A percentile compares a stretch with the other conserved stretches of the same genome.
phyloP scores from a whole-genome alignment of 768 basidiomycete species.

The Candolleomyces eurysporus region DNA sequence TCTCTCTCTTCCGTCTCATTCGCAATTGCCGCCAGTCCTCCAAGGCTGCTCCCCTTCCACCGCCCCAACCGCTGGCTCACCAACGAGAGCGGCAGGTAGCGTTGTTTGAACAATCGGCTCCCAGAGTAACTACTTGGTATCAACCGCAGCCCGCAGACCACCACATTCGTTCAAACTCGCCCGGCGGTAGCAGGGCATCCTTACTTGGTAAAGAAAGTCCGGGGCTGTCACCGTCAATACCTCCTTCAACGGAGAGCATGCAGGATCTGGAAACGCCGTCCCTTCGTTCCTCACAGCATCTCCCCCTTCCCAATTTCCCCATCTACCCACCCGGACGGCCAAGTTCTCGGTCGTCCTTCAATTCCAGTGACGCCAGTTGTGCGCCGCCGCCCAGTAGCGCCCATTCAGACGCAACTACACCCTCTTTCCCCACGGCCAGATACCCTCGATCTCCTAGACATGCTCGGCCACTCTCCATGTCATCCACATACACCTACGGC shows the following conservation, averaged over 20 bases:
- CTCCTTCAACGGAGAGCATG: constrained; percentile 3
- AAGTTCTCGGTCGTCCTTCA: constrained; percentile 27
- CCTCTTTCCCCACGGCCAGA: constrained; percentile 10
- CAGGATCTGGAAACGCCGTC: background rate
- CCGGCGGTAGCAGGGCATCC: constrained; percentile 32
- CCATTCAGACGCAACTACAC: background rate
- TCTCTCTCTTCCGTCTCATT: constrained; percentile 36
- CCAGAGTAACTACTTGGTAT: constrained; percentile 18
- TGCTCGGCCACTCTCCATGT: constrained; percentile 35
- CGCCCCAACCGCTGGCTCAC: constrained; percentile 63
- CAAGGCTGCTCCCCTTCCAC: constrained; percentile 52
- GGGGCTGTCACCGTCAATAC: constrained; percentile 11
- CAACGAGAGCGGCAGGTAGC: constrained; percentile 52
- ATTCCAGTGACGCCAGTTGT: constrained; percentile 12
- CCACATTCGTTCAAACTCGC: constrained; percentile 18
- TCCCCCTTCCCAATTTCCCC: constrained; percentile 20
- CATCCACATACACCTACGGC: constrained; percentile 28
- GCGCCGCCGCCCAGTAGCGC: constrained; percentile 7
- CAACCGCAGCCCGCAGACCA: constrained; percentile 12
- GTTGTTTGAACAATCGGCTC: constrained; percentile 28
- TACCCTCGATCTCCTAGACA: constrained; percentile 15
- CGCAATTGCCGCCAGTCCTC: constrained; percentile 27
- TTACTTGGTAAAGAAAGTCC: constrained; percentile 23
- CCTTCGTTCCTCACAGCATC: constrained; percentile 16
- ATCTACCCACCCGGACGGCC: constrained; percentile 16